Evolutionary conservation across 164 flowering plant genomes (phyloP), one percentile per base, ranked within the genome.

Genomic region (Magnolia changhungtana): DNA sequence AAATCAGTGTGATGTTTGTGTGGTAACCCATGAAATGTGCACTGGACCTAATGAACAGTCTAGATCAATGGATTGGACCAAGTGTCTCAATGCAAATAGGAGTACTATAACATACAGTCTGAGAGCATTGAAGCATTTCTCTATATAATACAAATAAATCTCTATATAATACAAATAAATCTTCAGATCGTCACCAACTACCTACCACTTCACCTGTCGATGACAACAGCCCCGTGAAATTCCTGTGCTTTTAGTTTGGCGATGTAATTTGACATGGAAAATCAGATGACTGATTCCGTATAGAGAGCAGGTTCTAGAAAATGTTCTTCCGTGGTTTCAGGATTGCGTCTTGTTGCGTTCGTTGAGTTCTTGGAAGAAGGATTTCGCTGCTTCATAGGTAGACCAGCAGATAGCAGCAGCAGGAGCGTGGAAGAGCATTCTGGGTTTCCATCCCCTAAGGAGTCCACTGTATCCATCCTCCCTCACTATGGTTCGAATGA

Each of bases 341-440:
- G 50, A 67, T 7, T 27, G 71, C 50, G n/a, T 27, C n/a, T 18
- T 29, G 19, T 9, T 16, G 3, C 29, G 29, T 27, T 67, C 50
- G 51, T 89, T 93, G 64, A 82, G 80, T 24, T 89, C 85, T 50
- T 90, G 88, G 74, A 94, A 94, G 84, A 94, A 89, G 73, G 89
- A 1, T 84, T 94, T 94, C 7, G 81, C 79, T 1, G 95, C 91
- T 83, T 94, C 98, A 73, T 92, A 94, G 1, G 95, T 90, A 2
- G 97, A 89, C 97, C 97, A 94, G 84, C 92, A 92, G 80, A 92
- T 94, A n/a, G 98, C 98, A 23, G 98, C 97, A 73, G 97, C 98
- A 63, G 98, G 98, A 18, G 98, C 95, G 85, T 94, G 98, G 85
- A 92, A 94, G 49, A 94, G 92, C 95, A 92, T 94, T 78, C 98